Evolutionary conservation across 2,329 filamentous ascomycete genomes (phyloP).

Genomic region (Pseudogymnoascus verrucosus): DNA sequence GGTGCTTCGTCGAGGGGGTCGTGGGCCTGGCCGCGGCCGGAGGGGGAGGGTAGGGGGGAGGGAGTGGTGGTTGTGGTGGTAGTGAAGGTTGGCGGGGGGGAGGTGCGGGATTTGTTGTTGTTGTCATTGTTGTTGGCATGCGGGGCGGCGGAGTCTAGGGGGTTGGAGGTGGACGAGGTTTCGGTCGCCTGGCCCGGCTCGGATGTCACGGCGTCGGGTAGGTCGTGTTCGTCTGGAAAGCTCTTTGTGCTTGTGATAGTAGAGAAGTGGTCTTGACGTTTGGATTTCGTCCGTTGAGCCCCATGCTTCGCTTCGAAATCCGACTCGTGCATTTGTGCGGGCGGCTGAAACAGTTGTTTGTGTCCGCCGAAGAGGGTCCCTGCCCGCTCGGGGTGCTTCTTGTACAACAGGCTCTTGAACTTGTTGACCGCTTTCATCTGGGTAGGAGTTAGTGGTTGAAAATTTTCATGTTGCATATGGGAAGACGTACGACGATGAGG

Average conservation of each 20-base stretch:
- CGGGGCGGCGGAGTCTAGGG: not conserved
- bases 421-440: slow-evolving; percentile 85
- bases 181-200: not conserved
- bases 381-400: slow-evolving; percentile 36
- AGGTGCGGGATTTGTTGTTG: not conserved
- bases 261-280: slow-evolving; percentile 9
- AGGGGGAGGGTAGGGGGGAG: not conserved
- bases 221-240: not conserved
- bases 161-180: not conserved
- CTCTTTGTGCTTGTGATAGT: slow-evolving; percentile 12
- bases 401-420: slow-evolving; percentile 69
- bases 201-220: not conserved
- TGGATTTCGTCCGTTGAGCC: slow-evolving; percentile 12
- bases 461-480: slow-evolving; percentile 11
- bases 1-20: slow-evolving; percentile 54
- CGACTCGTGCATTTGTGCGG: slow-evolving; percentile 5
- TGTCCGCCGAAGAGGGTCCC: not conserved
- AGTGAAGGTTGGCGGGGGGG: not conserved
- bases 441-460: slow-evolving; percentile 10
- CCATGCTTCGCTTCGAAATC: slow-evolving; percentile 9
- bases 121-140: not conserved
- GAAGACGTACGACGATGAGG: slow-evolving; percentile 60
- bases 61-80: not conserved
- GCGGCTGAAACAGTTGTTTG: slow-evolving; percentile 4
- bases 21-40: slow-evolving; percentile 46